These are phyloP conservation scores for Chlorella vulgaris DNA, from an alignment of 139 green algal genomes.

Conservation along the genomic window DNA sequence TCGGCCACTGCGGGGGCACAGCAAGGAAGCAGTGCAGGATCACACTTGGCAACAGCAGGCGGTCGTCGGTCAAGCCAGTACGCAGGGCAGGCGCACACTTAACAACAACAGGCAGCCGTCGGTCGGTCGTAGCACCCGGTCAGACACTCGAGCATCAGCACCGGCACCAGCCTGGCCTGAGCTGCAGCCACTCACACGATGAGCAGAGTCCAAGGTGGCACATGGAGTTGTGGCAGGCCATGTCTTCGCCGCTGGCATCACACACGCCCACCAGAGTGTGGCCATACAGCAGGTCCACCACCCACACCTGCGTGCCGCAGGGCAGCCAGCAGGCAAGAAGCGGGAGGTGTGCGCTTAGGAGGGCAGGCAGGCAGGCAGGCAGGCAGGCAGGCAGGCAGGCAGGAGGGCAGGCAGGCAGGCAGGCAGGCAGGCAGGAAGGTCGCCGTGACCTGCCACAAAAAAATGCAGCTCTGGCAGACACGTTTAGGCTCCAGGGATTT, in stretches of 20 bases:
- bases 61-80: no score
- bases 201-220: constrained; percentile 88
- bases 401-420: no score
- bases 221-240: constrained; percentile 80
- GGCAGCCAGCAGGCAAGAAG: not conserved
- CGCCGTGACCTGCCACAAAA: no score
- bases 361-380: not conserved
- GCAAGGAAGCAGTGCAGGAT: not conserved
- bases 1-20: constrained; percentile 68
- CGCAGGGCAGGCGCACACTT: no score
- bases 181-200: constrained; percentile 40
- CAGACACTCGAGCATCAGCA: no score
- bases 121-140: no score
- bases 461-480: no score
- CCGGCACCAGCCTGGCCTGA: no score
- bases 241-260: constrained; percentile 83
- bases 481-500: no score
- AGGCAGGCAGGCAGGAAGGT: no score
- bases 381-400: not conserved
- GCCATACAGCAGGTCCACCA: constrained; percentile 59
- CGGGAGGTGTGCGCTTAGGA: not conserved
- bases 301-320: constrained; percentile 60
- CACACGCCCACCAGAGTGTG: constrained; percentile 63
- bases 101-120: no score
- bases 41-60: not conserved